phyloP scores from a whole-genome alignment of 2,329 filamentous ascomycete species.

The Calonectria crousiana region DNA sequence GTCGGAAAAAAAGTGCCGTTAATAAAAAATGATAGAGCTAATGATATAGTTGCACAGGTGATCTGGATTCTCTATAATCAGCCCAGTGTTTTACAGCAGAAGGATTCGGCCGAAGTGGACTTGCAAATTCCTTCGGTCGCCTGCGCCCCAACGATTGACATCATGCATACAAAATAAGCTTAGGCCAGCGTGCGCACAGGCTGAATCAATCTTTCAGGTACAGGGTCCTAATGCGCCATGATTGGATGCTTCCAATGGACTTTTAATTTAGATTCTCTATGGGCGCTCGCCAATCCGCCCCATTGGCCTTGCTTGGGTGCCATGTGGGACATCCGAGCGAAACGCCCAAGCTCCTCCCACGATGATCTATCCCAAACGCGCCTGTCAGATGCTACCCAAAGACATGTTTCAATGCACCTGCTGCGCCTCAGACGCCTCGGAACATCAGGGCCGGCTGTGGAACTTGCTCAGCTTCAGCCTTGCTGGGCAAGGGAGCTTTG shows the following conservation, averaged over 20 bases:
- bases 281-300: background rate
- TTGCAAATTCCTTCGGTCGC: background rate
- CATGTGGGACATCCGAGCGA: background rate
- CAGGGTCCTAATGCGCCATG: background rate
- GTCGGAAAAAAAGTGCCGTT: background rate
- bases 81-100: background rate
- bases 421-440: background rate
- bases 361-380: background rate
- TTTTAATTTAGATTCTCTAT: background rate
- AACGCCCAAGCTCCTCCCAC: background rate
- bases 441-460: background rate
- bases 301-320: background rate
- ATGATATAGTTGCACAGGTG: background rate
- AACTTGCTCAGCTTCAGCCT: background rate
- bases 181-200: background rate
- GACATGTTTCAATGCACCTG: background rate
- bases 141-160: background rate
- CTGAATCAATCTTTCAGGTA: background rate
- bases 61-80: background rate
- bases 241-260: too few relatives aligned
- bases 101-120: background rate
- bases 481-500: background rate
- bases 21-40: background rate
- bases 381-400: background rate
- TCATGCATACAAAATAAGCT: conserved; percentile 3